Conservation (phyloP, 805 yeast genomes). For the Jamesozyma lodderae region DNA sequence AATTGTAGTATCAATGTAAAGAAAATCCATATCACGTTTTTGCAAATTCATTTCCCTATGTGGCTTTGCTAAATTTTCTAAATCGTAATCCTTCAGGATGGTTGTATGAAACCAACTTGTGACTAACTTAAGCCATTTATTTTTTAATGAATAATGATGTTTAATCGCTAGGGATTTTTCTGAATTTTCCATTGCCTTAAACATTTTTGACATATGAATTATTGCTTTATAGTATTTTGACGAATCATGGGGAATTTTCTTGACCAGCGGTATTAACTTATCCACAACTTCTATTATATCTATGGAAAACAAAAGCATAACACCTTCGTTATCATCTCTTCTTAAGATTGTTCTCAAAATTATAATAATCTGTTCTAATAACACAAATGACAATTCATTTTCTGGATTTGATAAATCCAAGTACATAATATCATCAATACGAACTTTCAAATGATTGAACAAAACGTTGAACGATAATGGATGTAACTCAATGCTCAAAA, state of each 20-base stretch:
- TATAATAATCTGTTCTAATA: conserved; percentile 43
- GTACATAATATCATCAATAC: conserved; percentile 28
- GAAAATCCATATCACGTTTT: conserved; percentile 37
- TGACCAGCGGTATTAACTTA: conserved; percentile 23
- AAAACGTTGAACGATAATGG: conserved; percentile 45
- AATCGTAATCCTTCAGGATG: conserved; percentile 33
- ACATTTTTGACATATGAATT: conserved; percentile 29
- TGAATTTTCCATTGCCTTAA: conserved; percentile 25
- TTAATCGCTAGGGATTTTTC: conserved; percentile 22
- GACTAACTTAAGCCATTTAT: conserved; percentile 37
- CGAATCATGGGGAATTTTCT: conserved; percentile 18
- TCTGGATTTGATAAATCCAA: conserved; percentile 18
- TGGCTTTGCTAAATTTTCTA: conserved; percentile 25
- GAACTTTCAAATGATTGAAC: conserved; percentile 36
- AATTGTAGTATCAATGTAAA: conserved; percentile 50
- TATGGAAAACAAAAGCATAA: conserved; percentile 29
- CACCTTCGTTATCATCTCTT: conserved; percentile 28
- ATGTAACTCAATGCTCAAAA: conserved; percentile 56
- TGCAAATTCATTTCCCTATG: conserved; percentile 30
- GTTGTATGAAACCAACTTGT: conserved; percentile 50
- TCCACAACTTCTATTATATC: conserved; percentile 30
- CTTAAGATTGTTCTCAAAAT: conserved; percentile 35
- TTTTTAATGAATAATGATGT: conserved; percentile 42
- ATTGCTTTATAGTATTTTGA: conserved; percentile 26
- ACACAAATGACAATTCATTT: conserved; percentile 23